These are phyloP conservation scores for Salix brachista DNA, from an alignment of 345 rosid species.

Conservation along the genomic window DNA sequence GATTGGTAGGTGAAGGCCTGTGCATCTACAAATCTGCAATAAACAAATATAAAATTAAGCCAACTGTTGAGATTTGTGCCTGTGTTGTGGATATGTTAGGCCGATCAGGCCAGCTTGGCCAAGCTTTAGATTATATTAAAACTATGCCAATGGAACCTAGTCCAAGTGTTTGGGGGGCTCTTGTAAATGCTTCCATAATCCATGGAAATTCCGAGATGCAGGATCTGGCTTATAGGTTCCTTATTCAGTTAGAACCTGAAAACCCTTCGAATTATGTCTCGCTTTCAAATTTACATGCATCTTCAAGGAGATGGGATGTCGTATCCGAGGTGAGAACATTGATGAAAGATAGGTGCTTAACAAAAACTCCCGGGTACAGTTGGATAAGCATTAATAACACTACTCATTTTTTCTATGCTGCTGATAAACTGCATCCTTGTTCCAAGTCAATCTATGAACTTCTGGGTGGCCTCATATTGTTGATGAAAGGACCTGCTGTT, in stretches of 20 bases:
- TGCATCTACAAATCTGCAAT: constrained; percentile 32
- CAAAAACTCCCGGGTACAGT: constrained; percentile 70
- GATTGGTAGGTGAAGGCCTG: constrained; percentile 54
- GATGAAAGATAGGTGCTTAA: constrained; percentile 56
- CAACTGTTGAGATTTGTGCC: constrained; percentile 57
- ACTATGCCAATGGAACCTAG: constrained; percentile 55
- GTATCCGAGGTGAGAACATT: constrained; percentile 56
- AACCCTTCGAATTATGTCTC: constrained; percentile 62
- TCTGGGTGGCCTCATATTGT: constrained; percentile 38
- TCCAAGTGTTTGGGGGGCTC: constrained; percentile 72
- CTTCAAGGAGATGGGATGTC: constrained; percentile 52
- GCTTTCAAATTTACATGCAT: constrained; percentile 57
- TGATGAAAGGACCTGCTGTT: constrained; percentile 40
- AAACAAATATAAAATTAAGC: constrained; percentile 40
- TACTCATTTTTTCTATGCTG: constrained; percentile 48
- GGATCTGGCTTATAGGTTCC: constrained; percentile 51
- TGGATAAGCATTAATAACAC: constrained; percentile 49
- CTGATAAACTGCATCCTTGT: constrained; percentile 52
- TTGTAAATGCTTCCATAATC: constrained; percentile 50
- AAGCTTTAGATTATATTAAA: constrained; percentile 48
- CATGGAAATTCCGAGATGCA: constrained; percentile 60
- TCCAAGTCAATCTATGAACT: constrained; percentile 42
- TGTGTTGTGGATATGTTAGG: constrained; percentile 65
- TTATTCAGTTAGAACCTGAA: constrained; percentile 54
- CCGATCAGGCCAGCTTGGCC: constrained; percentile 49